These are phyloP conservation scores for Extremus antarcticus DNA, from an alignment of 495 filamentous ascomycete species.

Conservation along the genomic window DNA sequence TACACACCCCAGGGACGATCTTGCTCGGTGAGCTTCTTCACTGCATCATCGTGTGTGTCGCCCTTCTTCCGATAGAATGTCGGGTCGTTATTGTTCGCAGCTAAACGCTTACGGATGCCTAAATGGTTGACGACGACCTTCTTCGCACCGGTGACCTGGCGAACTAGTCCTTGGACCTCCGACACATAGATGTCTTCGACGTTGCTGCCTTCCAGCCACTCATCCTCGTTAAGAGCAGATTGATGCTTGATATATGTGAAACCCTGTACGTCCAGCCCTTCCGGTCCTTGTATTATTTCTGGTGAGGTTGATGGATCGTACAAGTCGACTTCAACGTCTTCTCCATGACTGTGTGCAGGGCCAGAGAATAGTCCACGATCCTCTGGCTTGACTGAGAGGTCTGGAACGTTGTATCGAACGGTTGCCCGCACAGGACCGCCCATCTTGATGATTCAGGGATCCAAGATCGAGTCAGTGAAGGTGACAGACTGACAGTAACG, in stretches of 20 bases:
- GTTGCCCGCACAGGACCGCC: neutral
- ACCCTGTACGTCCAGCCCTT: neutral
- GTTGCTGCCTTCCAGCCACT: neutral
- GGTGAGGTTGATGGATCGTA: neutral
- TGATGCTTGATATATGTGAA: neutral
- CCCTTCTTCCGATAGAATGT: conserved; percentile 2
- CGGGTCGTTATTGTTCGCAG: conserved; percentile 1
- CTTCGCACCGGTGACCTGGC: neutral
- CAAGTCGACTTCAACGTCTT: conserved; percentile 1
- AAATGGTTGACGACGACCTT: conserved; percentile 1
- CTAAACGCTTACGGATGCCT: conserved; percentile 1
- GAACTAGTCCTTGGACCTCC: neutral
- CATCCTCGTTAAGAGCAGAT: neutral
- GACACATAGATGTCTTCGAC: neutral
- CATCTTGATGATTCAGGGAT: neutral
- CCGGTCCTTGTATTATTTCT: neutral
- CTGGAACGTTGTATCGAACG: conserved; percentile 1
- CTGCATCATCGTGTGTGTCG: conserved; percentile 1
- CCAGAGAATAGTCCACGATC: conserved; percentile 1
- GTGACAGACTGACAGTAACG: too few species aligned
- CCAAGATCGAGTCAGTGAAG: neutral
- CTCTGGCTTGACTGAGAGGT: neutral
- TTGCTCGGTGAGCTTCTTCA: neutral
- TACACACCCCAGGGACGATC: neutral
- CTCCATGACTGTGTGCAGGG: neutral